A percentile compares a stretch with the other conserved stretches of the same genome.
These are phyloP conservation scores for Moesziomyces sp. DNA, from an alignment of 1,284 basidiomycete species.

Conservation along the genomic window DNA sequence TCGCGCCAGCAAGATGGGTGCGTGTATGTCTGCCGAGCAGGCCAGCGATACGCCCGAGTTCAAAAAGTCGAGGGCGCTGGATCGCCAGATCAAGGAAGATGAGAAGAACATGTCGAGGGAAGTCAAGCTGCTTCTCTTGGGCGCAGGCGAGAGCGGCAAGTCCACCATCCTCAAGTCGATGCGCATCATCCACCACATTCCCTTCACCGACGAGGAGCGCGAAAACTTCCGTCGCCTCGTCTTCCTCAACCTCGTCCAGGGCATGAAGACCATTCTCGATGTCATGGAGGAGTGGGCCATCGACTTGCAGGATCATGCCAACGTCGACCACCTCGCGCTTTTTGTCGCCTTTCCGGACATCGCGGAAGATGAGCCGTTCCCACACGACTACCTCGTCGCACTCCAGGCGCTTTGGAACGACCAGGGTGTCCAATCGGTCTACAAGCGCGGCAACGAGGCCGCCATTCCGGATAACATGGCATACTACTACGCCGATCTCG, in stretches of 20 bases:
- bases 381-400: constrained; percentile 74
- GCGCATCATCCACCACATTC: constrained; percentile 83
- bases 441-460: constrained; percentile 82
- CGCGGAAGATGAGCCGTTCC: constrained; percentile 82
- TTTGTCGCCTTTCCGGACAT: constrained; percentile 60
- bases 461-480: constrained; percentile 81
- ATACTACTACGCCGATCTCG: constrained; percentile 79
- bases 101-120: constrained; percentile 52
- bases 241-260: constrained; percentile 88
- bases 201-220: constrained; percentile 79
- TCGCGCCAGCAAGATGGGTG: constrained; percentile 37
- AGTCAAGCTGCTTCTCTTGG: constrained; percentile 75
- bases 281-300: constrained; percentile 88
- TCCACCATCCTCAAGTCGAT: constrained; percentile 93
- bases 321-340: constrained; percentile 36
- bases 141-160: constrained; percentile 93
- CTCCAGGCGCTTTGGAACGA: constrained; percentile 83
- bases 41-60: constrained; percentile 43
- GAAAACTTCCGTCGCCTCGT: constrained; percentile 82
- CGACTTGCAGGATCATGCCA: constrained; percentile 73
- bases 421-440: constrained; percentile 78
- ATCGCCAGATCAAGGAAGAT: constrained; percentile 54
- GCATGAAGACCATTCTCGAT: constrained; percentile 83
- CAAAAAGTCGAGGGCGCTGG: constrained; percentile 38
- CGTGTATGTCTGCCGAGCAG: constrained; percentile 43